Conservation (phyloP, 1,284 basidiomycete genomes). For the Anthracocystis panici-leucophaei region DNA sequence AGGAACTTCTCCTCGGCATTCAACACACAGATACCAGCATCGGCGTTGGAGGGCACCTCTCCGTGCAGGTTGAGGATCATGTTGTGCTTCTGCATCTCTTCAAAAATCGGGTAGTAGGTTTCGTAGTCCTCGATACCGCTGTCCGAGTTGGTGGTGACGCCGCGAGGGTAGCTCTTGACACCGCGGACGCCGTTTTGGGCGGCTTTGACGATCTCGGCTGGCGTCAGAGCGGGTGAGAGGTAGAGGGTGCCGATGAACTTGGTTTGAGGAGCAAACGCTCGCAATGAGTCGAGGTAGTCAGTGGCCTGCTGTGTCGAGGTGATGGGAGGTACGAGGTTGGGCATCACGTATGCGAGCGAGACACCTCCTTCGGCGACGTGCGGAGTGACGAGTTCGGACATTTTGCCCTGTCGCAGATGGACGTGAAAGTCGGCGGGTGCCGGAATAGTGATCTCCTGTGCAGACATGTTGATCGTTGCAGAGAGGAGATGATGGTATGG, state of each 20-base stretch:
- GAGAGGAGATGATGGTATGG: not conserved
- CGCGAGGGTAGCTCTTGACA: conserved; percentile 96
- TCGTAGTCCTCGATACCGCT: conserved; percentile 97
- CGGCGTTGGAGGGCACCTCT: conserved; percentile 90
- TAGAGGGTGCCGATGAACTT: conserved; percentile 97
- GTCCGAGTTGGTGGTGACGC: conserved; percentile 97
- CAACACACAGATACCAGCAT: conserved; percentile 86
- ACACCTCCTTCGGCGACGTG: conserved; percentile 93
- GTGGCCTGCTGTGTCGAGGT: conserved; percentile 85
- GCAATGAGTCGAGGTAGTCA: conserved; percentile 81
- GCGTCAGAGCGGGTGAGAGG: conserved; percentile 88
- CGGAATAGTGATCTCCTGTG: conserved; percentile 49
- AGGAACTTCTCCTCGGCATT: conserved; percentile 94
- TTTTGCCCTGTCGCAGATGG: conserved; percentile 89
- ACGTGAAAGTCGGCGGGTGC: conserved; percentile 81
- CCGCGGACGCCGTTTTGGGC: conserved; percentile 72
- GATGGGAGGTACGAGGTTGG: conserved; percentile 93
- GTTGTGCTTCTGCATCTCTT: conserved; percentile 90
- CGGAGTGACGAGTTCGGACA: conserved; percentile 82
- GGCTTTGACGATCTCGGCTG: conserved; percentile 89
- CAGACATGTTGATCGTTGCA: conserved; percentile 15
- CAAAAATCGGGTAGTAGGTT: conserved; percentile 92
- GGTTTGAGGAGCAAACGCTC: conserved; percentile 80
- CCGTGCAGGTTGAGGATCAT: conserved; percentile 98
- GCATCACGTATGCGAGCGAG: conserved; percentile 95